Base-by-base conservation (phyloP, 1,139 yeast species). In the Lodderomyces parapsilosis region DNA sequence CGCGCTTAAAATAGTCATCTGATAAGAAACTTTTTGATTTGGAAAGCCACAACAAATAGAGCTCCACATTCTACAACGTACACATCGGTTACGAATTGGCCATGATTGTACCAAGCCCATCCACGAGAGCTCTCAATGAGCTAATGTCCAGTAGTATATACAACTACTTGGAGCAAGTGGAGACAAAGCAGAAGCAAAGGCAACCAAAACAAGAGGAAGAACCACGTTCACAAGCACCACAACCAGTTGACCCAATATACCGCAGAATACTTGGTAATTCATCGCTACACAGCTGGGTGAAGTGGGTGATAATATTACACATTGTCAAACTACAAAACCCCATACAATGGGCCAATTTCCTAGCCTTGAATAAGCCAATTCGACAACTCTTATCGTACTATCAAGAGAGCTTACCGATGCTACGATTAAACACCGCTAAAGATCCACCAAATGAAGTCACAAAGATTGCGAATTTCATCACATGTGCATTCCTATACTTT, bases 281-380 rank as follows among this genome's bases (percentile, higher is more conserved):
- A 5, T 33, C 45, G 15, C 27, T 43, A 9, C 42, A 40, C 31
- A 62, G 56, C 40, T 68, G 72, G 66, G 44, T 59, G 41, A 65
- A 62, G 47, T 66, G 71, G 66, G 59, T 59, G 11, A 45, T 60
- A 13, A 42, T 63, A 2, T 54, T 70, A 5, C 51, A 60, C 6
- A 46, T 56, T 1, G 51, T 63, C 1, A 54, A 66, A 10, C 56
- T 61, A 5, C 57, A 57, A 9, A 56, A 58, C n/a, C 62, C 73
- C 3, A 36, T 60, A 8, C 51, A 48, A 24, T 67, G 68, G 68
- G 49, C 73, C 6, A 58, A 62, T 44, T 68, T 69, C 45, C 46
- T 70, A 11, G 45, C 66, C 4, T 56, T 68, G 39, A 68, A 71
- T 47, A 72, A 71, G 17, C 45, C 57, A 27, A 60, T 67, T 28